These are phyloP conservation scores for Nothomitra cinnamomea DNA, from an alignment of 2,329 filamentous ascomycete species.

Conservation along the genomic window DNA sequence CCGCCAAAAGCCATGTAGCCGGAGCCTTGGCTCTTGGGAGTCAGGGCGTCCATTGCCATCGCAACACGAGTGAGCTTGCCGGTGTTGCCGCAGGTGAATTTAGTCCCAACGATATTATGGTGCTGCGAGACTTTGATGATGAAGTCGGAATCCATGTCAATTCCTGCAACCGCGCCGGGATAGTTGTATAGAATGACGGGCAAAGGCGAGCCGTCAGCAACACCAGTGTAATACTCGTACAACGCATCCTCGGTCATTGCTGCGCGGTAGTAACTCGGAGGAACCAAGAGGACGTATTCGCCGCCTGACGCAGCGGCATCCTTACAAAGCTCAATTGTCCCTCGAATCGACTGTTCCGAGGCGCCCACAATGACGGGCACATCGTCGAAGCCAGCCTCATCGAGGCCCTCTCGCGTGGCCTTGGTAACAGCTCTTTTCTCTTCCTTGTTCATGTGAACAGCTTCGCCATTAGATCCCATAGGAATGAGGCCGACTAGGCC, in stretches of 20 bases:
- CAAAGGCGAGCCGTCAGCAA: constrained; percentile 59
- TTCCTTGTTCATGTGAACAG: constrained; percentile 62
- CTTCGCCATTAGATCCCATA: constrained; percentile 85
- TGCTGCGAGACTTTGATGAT: constrained; percentile 65
- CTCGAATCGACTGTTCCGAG: constrained; percentile 64
- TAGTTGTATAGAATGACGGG: constrained; percentile 86
- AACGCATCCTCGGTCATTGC: constrained; percentile 60
- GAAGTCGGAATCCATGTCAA: constrained; percentile 80
- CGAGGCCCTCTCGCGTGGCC: constrained; percentile 65
- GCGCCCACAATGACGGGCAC: constrained; percentile 73
- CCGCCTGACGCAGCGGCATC: constrained; percentile 52
- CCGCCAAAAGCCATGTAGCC: constrained; percentile 78
- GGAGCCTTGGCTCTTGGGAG: constrained; percentile 38
- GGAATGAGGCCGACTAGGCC: constrained; percentile 70
- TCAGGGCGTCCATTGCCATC: constrained; percentile 52
- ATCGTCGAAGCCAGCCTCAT: constrained; percentile 57
- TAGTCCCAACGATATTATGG: constrained; percentile 72
- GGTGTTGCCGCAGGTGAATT: constrained; percentile 84
- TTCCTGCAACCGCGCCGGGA: constrained; percentile 68
- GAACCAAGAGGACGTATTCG: constrained; percentile 64
- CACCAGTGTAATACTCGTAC: constrained; percentile 53
- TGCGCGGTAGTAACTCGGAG: constrained; percentile 67
- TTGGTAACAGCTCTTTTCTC: constrained; percentile 61
- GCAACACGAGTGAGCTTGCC: constrained; percentile 78
- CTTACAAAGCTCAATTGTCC: constrained; percentile 59